phyloP scores from a whole-genome alignment of 2,329 filamentous ascomycete species.

The Aspergillus fumigatus region DNA sequence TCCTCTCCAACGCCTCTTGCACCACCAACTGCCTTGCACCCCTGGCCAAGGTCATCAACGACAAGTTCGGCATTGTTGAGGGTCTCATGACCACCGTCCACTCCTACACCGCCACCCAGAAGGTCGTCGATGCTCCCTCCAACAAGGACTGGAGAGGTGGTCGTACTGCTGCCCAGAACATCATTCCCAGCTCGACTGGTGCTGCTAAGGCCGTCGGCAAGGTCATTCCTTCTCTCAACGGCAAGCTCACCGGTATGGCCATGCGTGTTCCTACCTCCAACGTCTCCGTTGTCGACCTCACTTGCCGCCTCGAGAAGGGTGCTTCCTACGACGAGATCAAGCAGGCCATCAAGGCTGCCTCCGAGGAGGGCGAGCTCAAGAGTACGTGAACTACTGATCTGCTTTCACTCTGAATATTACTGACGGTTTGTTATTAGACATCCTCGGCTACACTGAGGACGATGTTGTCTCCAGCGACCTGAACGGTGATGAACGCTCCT shows the following conservation, averaged over 20 bases:
- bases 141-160: conserved; percentile 99
- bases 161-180: conserved; percentile 98
- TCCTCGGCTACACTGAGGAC: conserved; percentile 94
- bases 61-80: conserved; percentile 96
- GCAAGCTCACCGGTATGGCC: conserved; percentile 99
- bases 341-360: conserved; percentile 78
- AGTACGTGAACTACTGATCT: conserved; percentile 45
- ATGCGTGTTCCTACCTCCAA: conserved; percentile 99
- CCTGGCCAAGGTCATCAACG: conserved; percentile 98
- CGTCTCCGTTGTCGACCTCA: conserved; percentile 98
- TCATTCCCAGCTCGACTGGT: conserved; percentile 98
- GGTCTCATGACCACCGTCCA: conserved; percentile 99
- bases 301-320: conserved; percentile 85
- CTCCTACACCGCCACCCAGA: conserved; percentile 99
- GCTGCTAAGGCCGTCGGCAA: conserved; percentile 99
- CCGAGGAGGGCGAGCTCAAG: conserved; percentile 72
- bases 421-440: conserved; percentile 49
- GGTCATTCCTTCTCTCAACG: conserved; percentile 96
- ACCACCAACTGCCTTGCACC: conserved; percentile 99
- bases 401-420: neutral
- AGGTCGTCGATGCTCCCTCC: conserved; percentile 97
- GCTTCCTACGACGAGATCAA: conserved; percentile 80
- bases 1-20: conserved; percentile 99
- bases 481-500: conserved; percentile 87
- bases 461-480: conserved; percentile 91